Evolutionary conservation across 345 rosid genomes (phyloP).

Genomic region (Salix arbutifolia): DNA sequence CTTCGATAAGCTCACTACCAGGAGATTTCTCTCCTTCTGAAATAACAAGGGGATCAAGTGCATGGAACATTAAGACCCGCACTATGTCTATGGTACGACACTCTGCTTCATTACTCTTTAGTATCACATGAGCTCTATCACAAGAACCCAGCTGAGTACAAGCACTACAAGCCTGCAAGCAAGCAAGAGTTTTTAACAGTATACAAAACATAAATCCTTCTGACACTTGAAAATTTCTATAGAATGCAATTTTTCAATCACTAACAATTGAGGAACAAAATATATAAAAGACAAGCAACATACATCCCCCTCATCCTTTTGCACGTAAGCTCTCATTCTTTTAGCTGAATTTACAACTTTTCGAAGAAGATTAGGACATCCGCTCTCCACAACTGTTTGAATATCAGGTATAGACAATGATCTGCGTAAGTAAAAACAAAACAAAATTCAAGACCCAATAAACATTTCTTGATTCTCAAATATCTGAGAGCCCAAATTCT

Average conservation of each 20-base stretch:
- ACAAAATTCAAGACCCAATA: not conserved
- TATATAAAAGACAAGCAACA: slow-evolving; percentile 15
- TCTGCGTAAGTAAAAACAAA: slow-evolving; percentile 37
- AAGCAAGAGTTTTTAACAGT: slow-evolving; percentile 11
- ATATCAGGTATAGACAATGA: slow-evolving; percentile 54
- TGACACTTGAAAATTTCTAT: not conserved
- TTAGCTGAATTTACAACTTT: slow-evolving; percentile 79
- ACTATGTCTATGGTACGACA: slow-evolving; percentile 86
- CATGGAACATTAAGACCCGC: slow-evolving; percentile 58
- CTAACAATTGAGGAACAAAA: not conserved
- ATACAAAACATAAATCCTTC: not conserved
- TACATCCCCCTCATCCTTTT: slow-evolving; percentile 84
- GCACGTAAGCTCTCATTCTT: slow-evolving; percentile 66
- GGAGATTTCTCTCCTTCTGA: slow-evolving; percentile 48
- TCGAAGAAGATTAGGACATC: slow-evolving; percentile 79
- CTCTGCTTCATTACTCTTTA: slow-evolving; percentile 60
- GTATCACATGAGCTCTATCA: slow-evolving; percentile 79
- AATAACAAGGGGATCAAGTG: slow-evolving; percentile 65
- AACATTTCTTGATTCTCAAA: not conserved
- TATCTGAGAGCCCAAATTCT: not conserved
- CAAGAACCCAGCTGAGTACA: slow-evolving; percentile 83
- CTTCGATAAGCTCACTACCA: slow-evolving; percentile 49
- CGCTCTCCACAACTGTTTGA: slow-evolving; percentile 60
- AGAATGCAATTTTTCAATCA: not conserved
- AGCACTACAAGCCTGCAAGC: slow-evolving; percentile 63